phyloP scores from a whole-genome alignment of 495 filamentous ascomycete genomes.

The Penicillium samsonianum region DNA sequence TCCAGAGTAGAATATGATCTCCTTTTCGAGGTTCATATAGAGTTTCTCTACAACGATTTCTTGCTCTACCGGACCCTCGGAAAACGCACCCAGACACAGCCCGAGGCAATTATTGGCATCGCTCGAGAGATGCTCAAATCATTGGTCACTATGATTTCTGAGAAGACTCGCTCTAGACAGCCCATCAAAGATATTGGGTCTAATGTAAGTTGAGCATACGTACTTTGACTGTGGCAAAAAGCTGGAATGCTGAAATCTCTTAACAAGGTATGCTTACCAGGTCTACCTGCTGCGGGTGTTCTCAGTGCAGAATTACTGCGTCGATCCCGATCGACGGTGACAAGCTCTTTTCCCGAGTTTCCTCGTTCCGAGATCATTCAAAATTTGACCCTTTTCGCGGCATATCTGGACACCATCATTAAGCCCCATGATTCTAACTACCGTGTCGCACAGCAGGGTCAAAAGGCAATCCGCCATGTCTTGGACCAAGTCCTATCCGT shows the following conservation, averaged over 20 bases:
- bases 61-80: slow-evolving; percentile 53
- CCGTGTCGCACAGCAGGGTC: slow-evolving; percentile 21
- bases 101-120: slow-evolving; percentile 46
- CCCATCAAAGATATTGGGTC: background rate
- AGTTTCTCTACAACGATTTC: slow-evolving; percentile 54
- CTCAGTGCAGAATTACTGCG: slow-evolving; percentile 56
- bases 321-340: slow-evolving; percentile 9
- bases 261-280: slow-evolving; percentile 28
- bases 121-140: slow-evolving; percentile 49
- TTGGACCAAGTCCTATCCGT: slow-evolving; percentile 31
- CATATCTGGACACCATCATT: slow-evolving; percentile 28
- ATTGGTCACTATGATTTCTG: slow-evolving; percentile 33
- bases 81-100: slow-evolving; percentile 41
- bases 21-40: slow-evolving; percentile 34
- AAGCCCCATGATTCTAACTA: slow-evolving; percentile 26
- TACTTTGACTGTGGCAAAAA: background rate
- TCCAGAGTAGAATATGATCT: slow-evolving; percentile 12
- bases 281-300: slow-evolving; percentile 56
- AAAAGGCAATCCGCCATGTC: slow-evolving; percentile 25
- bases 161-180: slow-evolving; percentile 1
- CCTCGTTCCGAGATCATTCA: slow-evolving; percentile 61
- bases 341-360: slow-evolving; percentile 15
- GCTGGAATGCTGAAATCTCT: background rate
- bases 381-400: slow-evolving; percentile 55
- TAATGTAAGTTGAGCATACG: background rate